phyloP scores from a whole-genome alignment of 2,329 filamentous ascomycete species.

The Monosporascus sp. region DNA sequence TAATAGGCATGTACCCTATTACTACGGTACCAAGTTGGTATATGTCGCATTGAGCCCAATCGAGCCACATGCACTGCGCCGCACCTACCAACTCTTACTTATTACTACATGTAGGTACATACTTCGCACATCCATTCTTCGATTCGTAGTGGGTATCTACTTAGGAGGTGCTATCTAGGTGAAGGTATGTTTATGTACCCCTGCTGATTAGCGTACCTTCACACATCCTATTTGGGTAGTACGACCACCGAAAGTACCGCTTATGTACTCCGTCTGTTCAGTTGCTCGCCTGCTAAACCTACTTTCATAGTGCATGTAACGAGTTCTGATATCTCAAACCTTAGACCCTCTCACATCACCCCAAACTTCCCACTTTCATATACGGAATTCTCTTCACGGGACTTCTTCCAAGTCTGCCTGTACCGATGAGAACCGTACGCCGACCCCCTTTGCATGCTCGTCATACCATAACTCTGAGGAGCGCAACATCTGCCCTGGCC shows the following conservation, averaged over 20 bases:
- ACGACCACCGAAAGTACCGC: too few species aligned
- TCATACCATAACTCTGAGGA: too few species aligned
- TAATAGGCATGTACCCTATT: not conserved
- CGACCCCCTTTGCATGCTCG: too few species aligned
- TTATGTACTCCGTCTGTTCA: too few species aligned
- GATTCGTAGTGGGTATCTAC: too few species aligned
- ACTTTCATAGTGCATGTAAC: not conserved
- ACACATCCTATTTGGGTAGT: too few species aligned
- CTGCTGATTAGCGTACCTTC: too few species aligned
- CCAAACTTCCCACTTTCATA: not conserved
- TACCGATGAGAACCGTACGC: not conserved
- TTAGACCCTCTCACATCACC: not conserved
- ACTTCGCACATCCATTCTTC: not conserved
- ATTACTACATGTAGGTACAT: not conserved
- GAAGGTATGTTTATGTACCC: too few species aligned
- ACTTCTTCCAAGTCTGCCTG: not conserved
- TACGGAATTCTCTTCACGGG: not conserved
- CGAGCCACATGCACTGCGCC: not conserved
- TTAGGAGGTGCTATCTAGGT: too few species aligned
- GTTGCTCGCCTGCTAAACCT: too few species aligned
- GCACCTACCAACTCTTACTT: not conserved
- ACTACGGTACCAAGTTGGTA: not conserved
- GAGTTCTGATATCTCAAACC: not conserved
- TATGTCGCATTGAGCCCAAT: not conserved
- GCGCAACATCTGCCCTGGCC: too few species aligned